These are phyloP conservation scores for Ephemerocybe angulata DNA, from an alignment of 768 basidiomycete species.

Conservation along the genomic window DNA sequence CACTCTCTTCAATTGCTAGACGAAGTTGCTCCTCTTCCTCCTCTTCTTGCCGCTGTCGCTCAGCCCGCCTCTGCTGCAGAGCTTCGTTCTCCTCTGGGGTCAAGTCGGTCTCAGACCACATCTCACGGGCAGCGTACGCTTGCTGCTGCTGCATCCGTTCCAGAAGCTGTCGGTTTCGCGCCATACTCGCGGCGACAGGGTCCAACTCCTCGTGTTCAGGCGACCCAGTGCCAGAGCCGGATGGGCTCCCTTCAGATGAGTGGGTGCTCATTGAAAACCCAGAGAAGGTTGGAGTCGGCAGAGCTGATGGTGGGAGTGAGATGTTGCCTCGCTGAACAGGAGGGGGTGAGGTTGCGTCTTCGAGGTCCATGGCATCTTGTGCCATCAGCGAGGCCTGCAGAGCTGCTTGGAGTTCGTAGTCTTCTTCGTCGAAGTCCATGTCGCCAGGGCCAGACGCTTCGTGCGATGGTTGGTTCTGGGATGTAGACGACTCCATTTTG, in stretches of 20 bases:
- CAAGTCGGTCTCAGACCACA: constrained; percentile 39
- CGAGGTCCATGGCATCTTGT: constrained; percentile 2
- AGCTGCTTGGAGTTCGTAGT: constrained; percentile 83
- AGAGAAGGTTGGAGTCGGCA: constrained; percentile 7
- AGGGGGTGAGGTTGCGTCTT: neutral
- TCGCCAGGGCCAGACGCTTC: constrained; percentile 9
- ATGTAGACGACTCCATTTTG: neutral
- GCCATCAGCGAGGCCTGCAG: constrained; percentile 72
- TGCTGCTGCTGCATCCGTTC: constrained; percentile 65
- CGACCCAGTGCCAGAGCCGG: neutral
- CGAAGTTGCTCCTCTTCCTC: constrained; percentile 59
- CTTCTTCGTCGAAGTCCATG: constrained; percentile 79
- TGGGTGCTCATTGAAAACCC: no score
- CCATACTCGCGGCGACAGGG: constrained; percentile 65
- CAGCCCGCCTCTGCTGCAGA: constrained; percentile 30
- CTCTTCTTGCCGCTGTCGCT: constrained; percentile 33
- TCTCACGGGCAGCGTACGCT: constrained; percentile 60
- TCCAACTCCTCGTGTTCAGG: constrained; percentile 36
- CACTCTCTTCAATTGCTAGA: constrained; percentile 60
- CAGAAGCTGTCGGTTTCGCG: constrained; percentile 55
- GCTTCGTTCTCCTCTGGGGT: constrained; percentile 29
- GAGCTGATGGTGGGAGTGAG: constrained; percentile 9
- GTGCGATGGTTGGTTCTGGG: constrained; percentile 1
- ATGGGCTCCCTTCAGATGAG: constrained; percentile 9
- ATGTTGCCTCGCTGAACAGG: constrained; percentile 10